Conservation (phyloP, 2,329 filamentous ascomycete genomes). For the Diaporthe sp. region DNA sequence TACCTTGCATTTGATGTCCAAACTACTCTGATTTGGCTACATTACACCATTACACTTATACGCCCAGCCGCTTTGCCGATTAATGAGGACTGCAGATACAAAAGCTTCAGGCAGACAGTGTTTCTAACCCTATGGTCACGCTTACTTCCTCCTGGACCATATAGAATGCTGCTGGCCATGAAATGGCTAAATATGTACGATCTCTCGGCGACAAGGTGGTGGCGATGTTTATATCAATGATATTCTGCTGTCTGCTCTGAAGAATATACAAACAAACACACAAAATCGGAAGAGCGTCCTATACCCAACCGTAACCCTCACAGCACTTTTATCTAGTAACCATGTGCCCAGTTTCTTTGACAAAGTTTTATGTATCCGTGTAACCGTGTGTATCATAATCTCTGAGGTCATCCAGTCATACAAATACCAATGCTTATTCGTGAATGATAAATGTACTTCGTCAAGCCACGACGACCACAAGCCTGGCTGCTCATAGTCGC, state of each 20-base stretch:
- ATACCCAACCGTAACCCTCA: not conserved
- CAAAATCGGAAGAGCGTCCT: not conserved
- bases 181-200: too few species aligned
- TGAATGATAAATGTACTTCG: not conserved
- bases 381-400: not conserved
- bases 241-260: not conserved
- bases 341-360: not conserved
- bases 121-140: not conserved
- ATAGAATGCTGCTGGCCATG: not conserved
- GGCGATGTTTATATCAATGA: not conserved
- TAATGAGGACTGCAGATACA: not conserved
- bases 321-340: not conserved
- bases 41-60: not conserved
- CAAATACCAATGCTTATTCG: slow-evolving; percentile 26
- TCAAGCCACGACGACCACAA: not conserved
- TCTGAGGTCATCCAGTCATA: slow-evolving; percentile 31
- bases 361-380: not conserved
- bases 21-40: not conserved
- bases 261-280: slow-evolving; percentile 5
- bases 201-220: not conserved
- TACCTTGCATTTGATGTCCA: not conserved
- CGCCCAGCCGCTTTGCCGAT: too few species aligned
- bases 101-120: not conserved
- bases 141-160: not conserved
- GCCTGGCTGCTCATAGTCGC: not conserved